Base-by-base conservation (phyloP, 805 yeast species). In the Vanderwaltozyma yarrowii region DNA sequence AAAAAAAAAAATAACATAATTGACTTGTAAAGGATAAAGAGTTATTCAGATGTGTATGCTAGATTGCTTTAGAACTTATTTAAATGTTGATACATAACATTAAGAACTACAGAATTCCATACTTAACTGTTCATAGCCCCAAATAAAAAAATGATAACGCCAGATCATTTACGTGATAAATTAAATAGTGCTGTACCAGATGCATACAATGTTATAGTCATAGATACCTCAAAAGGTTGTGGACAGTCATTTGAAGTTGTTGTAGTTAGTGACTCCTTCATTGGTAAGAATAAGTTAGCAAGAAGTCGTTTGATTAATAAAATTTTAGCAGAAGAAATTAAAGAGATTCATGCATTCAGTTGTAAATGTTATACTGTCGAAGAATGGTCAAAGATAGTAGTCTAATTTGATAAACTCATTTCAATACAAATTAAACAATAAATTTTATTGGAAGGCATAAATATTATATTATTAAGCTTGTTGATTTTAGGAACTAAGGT, bases 161-260 rank as follows among this genome's bases (percentile, higher is more conserved):
- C 52, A 29, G 54, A 55, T 23, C 36, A 40, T 24, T 18, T 60
- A 28, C 50, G 54, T 27, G 42, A 39, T 27, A 59, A 53, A 42
- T 45, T 60, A 8, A 40, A 48, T 30, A 36, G 42, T 3, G 32
- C 41, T n/a, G 44, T 60, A 8, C 52, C 58, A 15, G 49, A 52
- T 23, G 46, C 56, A 15, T 50, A 56, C 30, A 59, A 62, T 26
- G 52, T 52, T 14, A 51, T 60, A n/a, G 61, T 61, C 14, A 54
- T 60, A 6, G 68, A 64, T 41, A 64, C 68, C 47, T 67, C 78
- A 32, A 94, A 94, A 13, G 99, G 99, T 1, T 92, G 99, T 62
- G 99, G 99, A 5, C 96, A 89, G 60, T 95, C 97, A 2, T 89
- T 88, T 61, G 95, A 94, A 28, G 95, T 87, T 25, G 73, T 84